Base-by-base conservation (phyloP, 768 basidiomycete species). In the Boletus rex-veris region DNA sequence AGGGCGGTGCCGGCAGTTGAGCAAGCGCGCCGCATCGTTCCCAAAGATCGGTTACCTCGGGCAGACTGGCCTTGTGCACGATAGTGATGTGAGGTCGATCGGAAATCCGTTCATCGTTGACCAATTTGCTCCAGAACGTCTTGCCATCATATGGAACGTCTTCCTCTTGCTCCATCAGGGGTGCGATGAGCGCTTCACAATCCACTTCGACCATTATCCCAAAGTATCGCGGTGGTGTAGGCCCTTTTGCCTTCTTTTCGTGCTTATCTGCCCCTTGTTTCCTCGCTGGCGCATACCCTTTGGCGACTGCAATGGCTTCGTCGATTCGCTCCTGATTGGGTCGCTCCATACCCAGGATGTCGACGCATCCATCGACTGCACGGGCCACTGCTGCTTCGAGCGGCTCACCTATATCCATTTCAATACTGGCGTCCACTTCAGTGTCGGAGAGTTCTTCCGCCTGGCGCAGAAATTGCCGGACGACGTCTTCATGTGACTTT, bases 11-110 rank as follows among this genome's bases (percentile, higher is more conserved):
- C 7, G 59, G 53, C 33, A 63, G 51, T 37, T 4, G 56, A n/a
- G 55, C 53, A 6, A 70, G 45, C 8, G 28, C 41, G 1, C 30
- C 7, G 38, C 69, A 70, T 19, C 48, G 64, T 11, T 73, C 66
- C 85, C 85, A 87, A 9, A 84, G 65, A 33, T 58, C 63, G 28
- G 51, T 36, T 8, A 70, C 63, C 65, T 64, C 42, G 0, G 71
- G 69, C 6, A 77, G 69, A n/a, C 70, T 53, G 19, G 83, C 84
- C 58, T 69, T 67, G 70, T 99, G 97, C 30, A 87, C 86, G 54
- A 98, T 74, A 2, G 96, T 98, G 52, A 97, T 77, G 71, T 98
- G 97, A 1, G 95, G 92, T 4, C 78, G 72, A 38, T 68, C 59
- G 15, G 80, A 66, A 14, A 96, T 69, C 24, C 89, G 76, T 5